phyloP scores from a whole-genome alignment of 441 rosid genomes.

The Eutrema salsugineum region DNA sequence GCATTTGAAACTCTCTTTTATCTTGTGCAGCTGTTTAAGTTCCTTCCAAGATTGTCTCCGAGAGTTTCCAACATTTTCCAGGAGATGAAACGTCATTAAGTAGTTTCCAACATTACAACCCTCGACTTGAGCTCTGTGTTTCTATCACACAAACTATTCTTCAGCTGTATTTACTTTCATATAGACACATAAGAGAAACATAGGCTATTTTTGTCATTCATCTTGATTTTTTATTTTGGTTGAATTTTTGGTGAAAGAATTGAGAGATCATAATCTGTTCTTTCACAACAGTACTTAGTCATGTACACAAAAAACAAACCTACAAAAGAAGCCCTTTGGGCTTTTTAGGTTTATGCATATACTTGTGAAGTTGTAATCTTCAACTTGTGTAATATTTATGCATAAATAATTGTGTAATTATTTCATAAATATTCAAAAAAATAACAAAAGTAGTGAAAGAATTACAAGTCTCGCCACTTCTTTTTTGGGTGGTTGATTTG shows the following conservation, averaged over 20 bases:
- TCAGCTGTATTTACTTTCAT: slow-evolving; percentile 6
- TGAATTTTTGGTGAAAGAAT: slow-evolving; percentile 6
- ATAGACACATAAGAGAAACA: slow-evolving; percentile 15
- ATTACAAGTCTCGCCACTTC: background rate
- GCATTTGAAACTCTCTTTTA: background rate
- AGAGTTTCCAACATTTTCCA: slow-evolving; percentile 67
- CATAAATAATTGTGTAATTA: no score
- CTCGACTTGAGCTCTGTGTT: background rate
- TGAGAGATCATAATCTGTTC: background rate
- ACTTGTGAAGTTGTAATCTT: slow-evolving; percentile 8
- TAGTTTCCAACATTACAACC: slow-evolving; percentile 27
- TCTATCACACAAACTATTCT: slow-evolving; percentile 17
- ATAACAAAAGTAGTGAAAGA: background rate
- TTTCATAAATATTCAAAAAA: background rate
- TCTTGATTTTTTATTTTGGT: background rate
- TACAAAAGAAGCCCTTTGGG: slow-evolving; percentile 7
- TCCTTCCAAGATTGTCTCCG: slow-evolving; percentile 76
- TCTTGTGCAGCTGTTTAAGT: slow-evolving; percentile 65
- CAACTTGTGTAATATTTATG: no score
- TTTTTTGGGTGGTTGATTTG: background rate
- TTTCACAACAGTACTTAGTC: slow-evolving; percentile 11
- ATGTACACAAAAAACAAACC: slow-evolving; percentile 29
- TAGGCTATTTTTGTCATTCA: slow-evolving; percentile 18
- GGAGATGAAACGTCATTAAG: slow-evolving; percentile 79
- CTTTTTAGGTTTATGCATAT: background rate